phyloP scores from a whole-genome alignment of 2,329 filamentous ascomycete species.

The Phyllosticta citrichinensis region DNA sequence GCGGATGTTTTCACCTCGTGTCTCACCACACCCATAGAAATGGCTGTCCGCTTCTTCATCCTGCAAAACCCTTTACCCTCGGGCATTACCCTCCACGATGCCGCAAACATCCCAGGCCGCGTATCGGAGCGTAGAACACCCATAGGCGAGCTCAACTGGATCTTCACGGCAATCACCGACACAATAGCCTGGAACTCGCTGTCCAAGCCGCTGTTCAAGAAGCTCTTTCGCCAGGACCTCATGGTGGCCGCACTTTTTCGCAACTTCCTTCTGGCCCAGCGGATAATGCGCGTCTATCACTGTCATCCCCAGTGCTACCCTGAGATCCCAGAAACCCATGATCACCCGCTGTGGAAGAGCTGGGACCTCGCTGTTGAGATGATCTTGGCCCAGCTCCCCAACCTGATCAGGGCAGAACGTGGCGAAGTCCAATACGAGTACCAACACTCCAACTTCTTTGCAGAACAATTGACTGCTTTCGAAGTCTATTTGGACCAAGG shows the following conservation, averaged over 20 bases:
- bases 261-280: conserved; percentile 88
- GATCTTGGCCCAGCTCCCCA: conserved; percentile 79
- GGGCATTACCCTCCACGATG: conserved; percentile 66
- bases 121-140: conserved; percentile 89
- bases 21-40: conserved; percentile 92
- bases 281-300: conserved; percentile 92
- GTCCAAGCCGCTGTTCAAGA: conserved; percentile 83
- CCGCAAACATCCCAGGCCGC: conserved; percentile 80
- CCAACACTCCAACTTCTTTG: conserved; percentile 90
- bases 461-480: conserved; percentile 92
- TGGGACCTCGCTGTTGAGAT: conserved; percentile 97
- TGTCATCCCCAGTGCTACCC: conserved; percentile 92
- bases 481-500: conserved; percentile 85
- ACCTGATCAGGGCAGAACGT: conserved; percentile 68
- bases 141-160: conserved; percentile 95
- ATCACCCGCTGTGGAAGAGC: conserved; percentile 91
- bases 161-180: conserved; percentile 97
- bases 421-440: conserved; percentile 74
- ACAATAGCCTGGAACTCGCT: conserved; percentile 98
- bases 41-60: conserved; percentile 93
- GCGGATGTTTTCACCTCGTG: conserved; percentile 95
- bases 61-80: conserved; percentile 71
- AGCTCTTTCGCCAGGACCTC: conserved; percentile 91
- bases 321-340: conserved; percentile 83
- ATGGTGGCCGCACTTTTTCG: conserved; percentile 98